Conservation (phyloP, 1,139 yeast genomes). For the Yamadazyma blattariae region DNA sequence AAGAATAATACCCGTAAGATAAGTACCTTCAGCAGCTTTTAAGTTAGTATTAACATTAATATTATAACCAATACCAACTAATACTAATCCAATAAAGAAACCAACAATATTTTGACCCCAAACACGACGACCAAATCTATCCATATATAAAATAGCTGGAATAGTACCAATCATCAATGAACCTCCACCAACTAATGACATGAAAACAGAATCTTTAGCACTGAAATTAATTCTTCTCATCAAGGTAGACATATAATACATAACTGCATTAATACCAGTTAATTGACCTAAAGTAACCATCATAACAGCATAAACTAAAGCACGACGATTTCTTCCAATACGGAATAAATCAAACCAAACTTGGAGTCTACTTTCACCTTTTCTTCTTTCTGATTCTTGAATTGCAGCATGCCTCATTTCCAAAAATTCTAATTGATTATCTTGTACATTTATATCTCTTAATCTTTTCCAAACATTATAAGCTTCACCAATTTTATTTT, state of each 20-base stretch:
- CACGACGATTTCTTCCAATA: too few species aligned
- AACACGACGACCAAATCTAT: conserved; percentile 36
- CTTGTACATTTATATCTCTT: conserved; percentile 34
- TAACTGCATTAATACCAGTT: conserved; percentile 71
- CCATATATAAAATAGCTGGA: conserved; percentile 38
- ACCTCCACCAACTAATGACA: conserved; percentile 34
- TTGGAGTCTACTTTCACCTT: conserved; percentile 28
- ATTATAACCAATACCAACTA: conserved; percentile 53
- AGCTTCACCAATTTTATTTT: conserved; percentile 55
- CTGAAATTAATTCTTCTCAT: too few species aligned
- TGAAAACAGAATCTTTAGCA: conserved; percentile 51
- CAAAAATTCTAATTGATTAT: conserved; percentile 37
- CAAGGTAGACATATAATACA: conserved; percentile 58
- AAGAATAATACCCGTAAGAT: too few species aligned
- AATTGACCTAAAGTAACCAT: conserved; percentile 55
- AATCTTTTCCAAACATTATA: conserved; percentile 30
- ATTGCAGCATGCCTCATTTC: conserved; percentile 33
- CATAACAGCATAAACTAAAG: conserved; percentile 9
- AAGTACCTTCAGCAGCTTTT: conserved; percentile 39
- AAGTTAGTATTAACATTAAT: conserved; percentile 49
- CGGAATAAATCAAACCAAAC: conserved; percentile 32
- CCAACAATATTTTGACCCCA: conserved; percentile 66
- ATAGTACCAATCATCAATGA: conserved; percentile 37
- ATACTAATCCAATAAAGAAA: conserved; percentile 7
- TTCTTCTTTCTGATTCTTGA: conserved; percentile 26